A percentile compares a stretch with the other conserved stretches of the same genome.
These are phyloP conservation scores for Rostrohypoxylon terebratum DNA, from an alignment of 495 filamentous ascomycete species.

Conservation along the genomic window DNA sequence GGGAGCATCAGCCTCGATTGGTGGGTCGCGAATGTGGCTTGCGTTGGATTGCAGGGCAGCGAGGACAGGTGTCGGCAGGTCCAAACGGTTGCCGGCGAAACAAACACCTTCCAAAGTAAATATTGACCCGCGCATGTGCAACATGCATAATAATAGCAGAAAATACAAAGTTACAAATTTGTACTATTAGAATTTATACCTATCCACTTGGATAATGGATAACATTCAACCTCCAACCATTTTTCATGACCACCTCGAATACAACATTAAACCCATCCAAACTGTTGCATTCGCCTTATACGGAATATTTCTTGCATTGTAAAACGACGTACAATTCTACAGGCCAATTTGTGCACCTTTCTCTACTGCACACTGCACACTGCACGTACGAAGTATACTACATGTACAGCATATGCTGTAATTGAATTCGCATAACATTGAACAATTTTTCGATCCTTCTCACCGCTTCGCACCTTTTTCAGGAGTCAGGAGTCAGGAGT, in stretches of 20 bases:
- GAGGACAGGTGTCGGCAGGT: neutral
- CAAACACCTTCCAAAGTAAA: slow-evolving; percentile 39
- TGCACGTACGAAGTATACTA: no score
- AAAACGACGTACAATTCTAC: slow-evolving; percentile 8
- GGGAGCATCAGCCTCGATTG: slow-evolving; percentile 20
- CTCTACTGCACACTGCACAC: no score
- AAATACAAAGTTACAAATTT: neutral
- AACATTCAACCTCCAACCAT: slow-evolving; percentile 13
- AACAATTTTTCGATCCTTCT: slow-evolving; percentile 14
- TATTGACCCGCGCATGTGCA: slow-evolving; percentile 24
- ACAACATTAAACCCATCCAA: slow-evolving; percentile 4
- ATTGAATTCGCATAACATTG: slow-evolving; percentile 24
- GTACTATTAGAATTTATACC: neutral
- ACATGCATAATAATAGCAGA: no score
- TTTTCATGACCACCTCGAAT: slow-evolving; percentile 31
- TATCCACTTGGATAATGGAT: no score
- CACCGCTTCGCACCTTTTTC: slow-evolving; percentile 24
- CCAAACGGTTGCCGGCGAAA: slow-evolving; percentile 41
- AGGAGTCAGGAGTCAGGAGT: neutral
- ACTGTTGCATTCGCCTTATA: slow-evolving; percentile 28
- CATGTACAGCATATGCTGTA: no score
- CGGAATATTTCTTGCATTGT: slow-evolving; percentile 45
- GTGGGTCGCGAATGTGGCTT: slow-evolving; percentile 23
- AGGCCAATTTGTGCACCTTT: slow-evolving; percentile 30
- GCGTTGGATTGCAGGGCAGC: neutral